Evolutionary conservation across 257 asterid species (phyloP).

Genomic region (Ehretia macrophylla): DNA sequence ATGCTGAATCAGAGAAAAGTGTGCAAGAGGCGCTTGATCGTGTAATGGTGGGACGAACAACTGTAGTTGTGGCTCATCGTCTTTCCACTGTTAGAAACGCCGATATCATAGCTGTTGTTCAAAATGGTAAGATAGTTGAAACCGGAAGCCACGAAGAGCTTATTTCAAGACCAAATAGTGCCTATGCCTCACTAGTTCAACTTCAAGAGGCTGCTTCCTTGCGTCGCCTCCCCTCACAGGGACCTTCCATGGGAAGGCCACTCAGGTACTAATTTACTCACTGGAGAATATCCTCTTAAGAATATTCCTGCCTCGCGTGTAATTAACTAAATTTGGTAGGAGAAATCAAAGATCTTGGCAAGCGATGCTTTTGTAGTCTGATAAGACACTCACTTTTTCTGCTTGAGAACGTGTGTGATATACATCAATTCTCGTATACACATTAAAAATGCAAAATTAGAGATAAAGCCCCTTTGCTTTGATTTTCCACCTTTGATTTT

Average conservation of each 20-base stretch:
- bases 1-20: constrained; percentile 89
- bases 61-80: constrained; percentile 87
- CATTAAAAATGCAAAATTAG: too few relatives aligned
- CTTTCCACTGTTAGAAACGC: constrained; percentile 89
- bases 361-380: too few relatives aligned
- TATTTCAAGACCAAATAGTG: constrained; percentile 64
- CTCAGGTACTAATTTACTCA: constrained; percentile 39
- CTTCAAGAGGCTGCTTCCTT: constrained; percentile 74
- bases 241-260: constrained; percentile 52
- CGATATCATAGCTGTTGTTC: constrained; percentile 81
- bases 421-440: too few relatives aligned
- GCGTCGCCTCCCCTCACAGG: constrained; percentile 63
- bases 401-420: too few relatives aligned
- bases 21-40: constrained; percentile 98
- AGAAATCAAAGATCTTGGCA: too few relatives aligned
- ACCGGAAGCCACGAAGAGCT: constrained; percentile 92
- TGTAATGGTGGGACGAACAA: constrained; percentile 92
- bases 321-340: too few relatives aligned
- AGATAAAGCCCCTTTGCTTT: too few relatives aligned
- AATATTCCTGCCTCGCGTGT: too few relatives aligned
- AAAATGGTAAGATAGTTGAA: constrained; percentile 72
- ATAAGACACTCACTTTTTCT: too few relatives aligned
- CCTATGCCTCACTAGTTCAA: constrained; percentile 84
- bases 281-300: neutral
- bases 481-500: too few relatives aligned